These are phyloP conservation scores for Pseudoscleropodium purum DNA, from an alignment of 225 moss, liverwort and hornwort species.

Conservation along the genomic window DNA sequence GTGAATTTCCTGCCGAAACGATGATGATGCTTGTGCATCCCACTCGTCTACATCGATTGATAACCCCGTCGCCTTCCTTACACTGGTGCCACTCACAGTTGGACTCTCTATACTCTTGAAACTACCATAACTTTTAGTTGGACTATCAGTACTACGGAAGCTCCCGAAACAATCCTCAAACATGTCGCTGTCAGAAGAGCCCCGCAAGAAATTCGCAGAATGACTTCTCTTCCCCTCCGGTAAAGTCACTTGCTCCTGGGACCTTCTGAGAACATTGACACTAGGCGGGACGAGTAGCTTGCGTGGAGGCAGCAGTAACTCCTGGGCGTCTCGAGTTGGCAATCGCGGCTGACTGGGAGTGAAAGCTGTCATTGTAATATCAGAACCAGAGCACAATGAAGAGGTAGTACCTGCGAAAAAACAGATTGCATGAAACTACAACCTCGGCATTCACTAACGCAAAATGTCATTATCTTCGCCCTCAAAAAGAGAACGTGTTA, in stretches of 20 bases:
- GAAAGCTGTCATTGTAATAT: constrained; percentile 24
- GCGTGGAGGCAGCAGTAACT: constrained; percentile 37
- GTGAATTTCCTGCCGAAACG: constrained; percentile 13
- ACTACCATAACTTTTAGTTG: constrained; percentile 13
- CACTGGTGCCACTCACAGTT: constrained; percentile 1
- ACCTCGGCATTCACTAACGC: not conserved
- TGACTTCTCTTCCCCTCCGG: constrained; percentile 4
- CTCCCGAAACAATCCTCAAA: constrained; percentile 44
- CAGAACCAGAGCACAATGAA: constrained; percentile 30
- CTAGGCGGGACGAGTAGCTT: constrained; percentile 21
- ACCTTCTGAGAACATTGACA: not conserved
- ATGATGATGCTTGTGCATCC: constrained; percentile 4
- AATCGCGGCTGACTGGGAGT: constrained; percentile 45
- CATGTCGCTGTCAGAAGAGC: constrained; percentile 17
- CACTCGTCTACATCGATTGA: constrained; percentile 20
- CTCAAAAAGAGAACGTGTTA: not conserved
- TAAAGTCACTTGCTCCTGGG: constrained; percentile 2
- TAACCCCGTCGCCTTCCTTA: not conserved
- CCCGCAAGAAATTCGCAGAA: constrained; percentile 3
- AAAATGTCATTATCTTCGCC: not conserved
- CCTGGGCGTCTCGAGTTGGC: constrained; percentile 43
- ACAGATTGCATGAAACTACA: not conserved
- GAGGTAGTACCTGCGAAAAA: constrained; percentile 18
- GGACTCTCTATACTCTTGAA: constrained; percentile 34
- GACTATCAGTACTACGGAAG: constrained; percentile 27